Percentiles rank a stretch among this genome's conserved stretches.
These are phyloP conservation scores for Sapria himalayana DNA, from an alignment of 345 rosid species.

Conservation along the genomic window DNA sequence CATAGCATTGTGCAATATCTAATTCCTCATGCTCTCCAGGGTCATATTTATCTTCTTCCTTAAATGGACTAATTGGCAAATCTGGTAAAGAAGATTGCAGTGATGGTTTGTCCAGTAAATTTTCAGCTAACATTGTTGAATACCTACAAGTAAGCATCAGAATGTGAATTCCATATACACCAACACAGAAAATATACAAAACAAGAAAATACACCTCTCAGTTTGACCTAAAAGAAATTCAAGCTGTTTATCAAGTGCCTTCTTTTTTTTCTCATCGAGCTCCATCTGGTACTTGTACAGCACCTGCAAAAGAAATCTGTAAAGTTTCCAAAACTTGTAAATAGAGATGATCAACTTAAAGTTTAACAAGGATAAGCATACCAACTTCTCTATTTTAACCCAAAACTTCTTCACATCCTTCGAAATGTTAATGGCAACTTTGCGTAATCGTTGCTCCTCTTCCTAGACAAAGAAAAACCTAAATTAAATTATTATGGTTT, in stretches of 20 bases:
- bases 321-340: constrained; percentile 8
- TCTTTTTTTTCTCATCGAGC: constrained; percentile 89
- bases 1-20: constrained; percentile 11
- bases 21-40: constrained; percentile 14
- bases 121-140: constrained; percentile 99
- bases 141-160: constrained; percentile 28
- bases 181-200: background rate
- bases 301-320: constrained; percentile 31
- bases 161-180: constrained; percentile 4
- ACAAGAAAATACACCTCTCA: constrained; percentile 39
- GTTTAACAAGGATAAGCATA: constrained; percentile 15
- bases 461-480: constrained; percentile 23
- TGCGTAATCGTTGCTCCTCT: constrained; percentile 73
- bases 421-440: constrained; percentile 75
- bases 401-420: constrained; percentile 96
- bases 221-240: constrained; percentile 97
- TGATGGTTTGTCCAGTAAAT: constrained; percentile 44
- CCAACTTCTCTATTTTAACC: constrained; percentile 97
- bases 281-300: constrained; percentile 92
- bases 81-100: constrained; percentile 16
- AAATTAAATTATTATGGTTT: background rate
- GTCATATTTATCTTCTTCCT: constrained; percentile 16
- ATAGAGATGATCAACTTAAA: constrained; percentile 2
- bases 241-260: constrained; percentile 88
- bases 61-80: constrained; percentile 11